Evolutionary conservation across 441 rosid species (phyloP).

Genomic region (Erysimum pusillum): DNA sequence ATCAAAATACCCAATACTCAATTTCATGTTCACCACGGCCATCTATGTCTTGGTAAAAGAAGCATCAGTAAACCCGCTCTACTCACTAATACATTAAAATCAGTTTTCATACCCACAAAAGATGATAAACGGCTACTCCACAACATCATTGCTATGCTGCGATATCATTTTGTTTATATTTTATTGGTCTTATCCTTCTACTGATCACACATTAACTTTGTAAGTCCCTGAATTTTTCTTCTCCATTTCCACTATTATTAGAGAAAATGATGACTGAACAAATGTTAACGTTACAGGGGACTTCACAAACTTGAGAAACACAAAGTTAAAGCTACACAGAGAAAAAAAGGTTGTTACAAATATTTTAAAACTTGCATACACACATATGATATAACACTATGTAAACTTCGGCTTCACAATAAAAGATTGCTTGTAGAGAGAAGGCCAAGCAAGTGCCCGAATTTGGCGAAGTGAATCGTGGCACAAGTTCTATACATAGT

Average conservation of each 20-base stretch:
- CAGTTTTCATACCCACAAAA: conserved; percentile 79
- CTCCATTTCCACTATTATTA: background rate
- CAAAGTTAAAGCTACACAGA: too few species aligned
- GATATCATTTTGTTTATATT: conserved; percentile 65
- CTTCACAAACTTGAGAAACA: too few species aligned
- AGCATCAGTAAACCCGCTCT: background rate
- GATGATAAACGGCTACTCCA: conserved; percentile 67
- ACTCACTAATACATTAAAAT: conserved; percentile 76
- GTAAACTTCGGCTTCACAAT: too few species aligned
- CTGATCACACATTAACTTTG: conserved; percentile 65
- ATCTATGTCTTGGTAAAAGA: conserved; percentile 77
- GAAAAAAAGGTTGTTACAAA: too few species aligned
- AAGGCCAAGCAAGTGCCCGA: too few species aligned
- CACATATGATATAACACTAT: too few species aligned
- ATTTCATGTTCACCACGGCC: conserved; percentile 92
- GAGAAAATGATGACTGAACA: too few species aligned
- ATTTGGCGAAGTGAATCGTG: too few species aligned
- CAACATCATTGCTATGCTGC: conserved; percentile 66
- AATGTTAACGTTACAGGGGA: too few species aligned
- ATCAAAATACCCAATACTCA: conserved; percentile 87
- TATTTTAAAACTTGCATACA: too few species aligned
- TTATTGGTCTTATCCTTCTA: conserved; percentile 68
- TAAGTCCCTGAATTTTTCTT: background rate
- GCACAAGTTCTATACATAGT: too few species aligned
- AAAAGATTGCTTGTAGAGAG: conserved; percentile 7